Evolutionary conservation across 306 rosid genomes (phyloP).

Genomic region (Vigna nakashimae): DNA sequence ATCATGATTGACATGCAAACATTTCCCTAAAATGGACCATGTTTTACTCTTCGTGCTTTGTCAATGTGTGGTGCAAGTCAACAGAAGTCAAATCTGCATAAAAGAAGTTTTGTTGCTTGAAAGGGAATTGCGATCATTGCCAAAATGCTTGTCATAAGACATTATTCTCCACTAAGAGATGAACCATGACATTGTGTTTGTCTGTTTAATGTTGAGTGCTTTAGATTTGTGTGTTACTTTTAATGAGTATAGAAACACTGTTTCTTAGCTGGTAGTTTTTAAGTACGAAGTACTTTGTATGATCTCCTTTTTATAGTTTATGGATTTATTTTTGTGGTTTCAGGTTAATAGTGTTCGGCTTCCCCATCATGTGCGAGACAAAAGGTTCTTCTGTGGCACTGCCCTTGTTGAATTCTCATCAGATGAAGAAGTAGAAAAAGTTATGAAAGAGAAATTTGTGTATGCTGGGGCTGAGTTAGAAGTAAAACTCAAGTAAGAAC

Average conservation of each 20-base stretch:
- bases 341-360: constrained; percentile 91
- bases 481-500: constrained; percentile 77
- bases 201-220: not conserved
- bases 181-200: not conserved
- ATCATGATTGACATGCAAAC: constrained; percentile 10
- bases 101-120: constrained; percentile 8
- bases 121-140: not conserved
- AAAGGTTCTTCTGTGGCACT: constrained; percentile 78
- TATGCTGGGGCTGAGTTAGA: constrained; percentile 72
- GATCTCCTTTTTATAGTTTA: not conserved
- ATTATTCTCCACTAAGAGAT: constrained; percentile 26
- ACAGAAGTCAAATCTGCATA: constrained; percentile 2
- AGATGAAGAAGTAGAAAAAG: constrained; percentile 69
- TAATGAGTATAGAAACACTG: constrained; percentile 12
- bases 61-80: not conserved
- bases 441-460: constrained; percentile 55
- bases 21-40: not conserved
- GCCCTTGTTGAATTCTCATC: constrained; percentile 82
- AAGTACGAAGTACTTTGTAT: not conserved
- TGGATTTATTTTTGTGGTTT: constrained; percentile 17
- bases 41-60: constrained; percentile 9
- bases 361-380: constrained; percentile 89
- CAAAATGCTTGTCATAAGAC: not conserved
- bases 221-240: constrained; percentile 8
- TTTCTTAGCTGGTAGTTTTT: constrained; percentile 8